Evolutionary conservation across 2,329 filamentous ascomycete species (phyloP).

Genomic region (Penicillium janthinellum): DNA sequence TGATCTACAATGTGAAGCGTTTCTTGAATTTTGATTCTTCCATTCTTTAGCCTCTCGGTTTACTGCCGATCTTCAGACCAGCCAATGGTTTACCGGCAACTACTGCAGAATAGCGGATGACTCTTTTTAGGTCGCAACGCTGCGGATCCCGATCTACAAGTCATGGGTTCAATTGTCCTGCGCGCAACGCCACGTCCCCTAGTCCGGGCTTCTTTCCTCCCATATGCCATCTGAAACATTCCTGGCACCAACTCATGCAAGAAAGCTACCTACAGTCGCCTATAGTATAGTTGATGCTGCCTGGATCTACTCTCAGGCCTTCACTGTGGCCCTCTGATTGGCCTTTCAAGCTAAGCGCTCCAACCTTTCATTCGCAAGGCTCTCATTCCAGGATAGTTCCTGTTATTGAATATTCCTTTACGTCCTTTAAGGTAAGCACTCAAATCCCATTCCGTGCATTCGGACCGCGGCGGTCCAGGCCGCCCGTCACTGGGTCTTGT

Average conservation of each 20-base stretch:
- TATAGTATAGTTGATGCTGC: not conserved
- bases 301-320: not conserved
- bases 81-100: not conserved
- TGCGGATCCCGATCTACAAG: constrained; percentile 11
- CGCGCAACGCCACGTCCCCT: constrained; percentile 5
- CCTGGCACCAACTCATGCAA: constrained; percentile 13
- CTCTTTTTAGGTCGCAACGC: not conserved
- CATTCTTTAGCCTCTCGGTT: not conserved
- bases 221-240: constrained; percentile 17
- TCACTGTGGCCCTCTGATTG: not conserved
- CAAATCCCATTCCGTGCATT: constrained; percentile 15
- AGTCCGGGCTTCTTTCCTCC: not conserved
- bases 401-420: constrained; percentile 5
- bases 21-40: not conserved
- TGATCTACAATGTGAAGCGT: not conserved
- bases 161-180: constrained; percentile 19
- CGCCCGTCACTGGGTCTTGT: not conserved
- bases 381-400: not conserved
- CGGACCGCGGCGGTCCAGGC: not conserved
- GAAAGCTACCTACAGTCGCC: constrained; percentile 3
- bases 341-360: not conserved
- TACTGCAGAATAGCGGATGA: constrained; percentile 6
- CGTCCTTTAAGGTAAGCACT: constrained; percentile 16
- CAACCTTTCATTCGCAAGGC: not conserved
- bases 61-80: not conserved